phyloP scores from a whole-genome alignment of 2,329 filamentous ascomycete species.

The Aspergillus neotritici region DNA sequence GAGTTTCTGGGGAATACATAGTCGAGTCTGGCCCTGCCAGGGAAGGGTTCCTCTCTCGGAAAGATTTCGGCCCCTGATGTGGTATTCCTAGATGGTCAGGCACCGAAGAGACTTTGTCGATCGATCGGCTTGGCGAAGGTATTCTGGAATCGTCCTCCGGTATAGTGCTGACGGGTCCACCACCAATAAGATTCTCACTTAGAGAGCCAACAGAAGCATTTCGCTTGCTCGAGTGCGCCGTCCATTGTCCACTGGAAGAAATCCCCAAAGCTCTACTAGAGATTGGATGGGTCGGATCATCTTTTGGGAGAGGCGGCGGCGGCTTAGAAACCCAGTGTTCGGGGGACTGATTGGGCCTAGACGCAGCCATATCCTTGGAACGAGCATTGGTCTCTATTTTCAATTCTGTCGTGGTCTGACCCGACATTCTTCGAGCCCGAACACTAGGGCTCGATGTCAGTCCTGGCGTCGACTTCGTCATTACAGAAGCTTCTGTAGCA shows the following conservation, averaged over 20 bases:
- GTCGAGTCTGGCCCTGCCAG: conserved; percentile 54
- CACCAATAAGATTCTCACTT: conserved; percentile 36
- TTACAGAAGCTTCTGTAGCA: conserved; percentile 25
- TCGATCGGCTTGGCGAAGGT: conserved; percentile 30
- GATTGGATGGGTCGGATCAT: conserved; percentile 19
- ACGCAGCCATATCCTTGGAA: conserved; percentile 21
- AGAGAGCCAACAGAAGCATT: conserved; percentile 33
- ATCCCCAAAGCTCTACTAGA: conserved; percentile 9
- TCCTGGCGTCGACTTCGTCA: conserved; percentile 4
- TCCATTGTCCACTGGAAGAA: conserved; percentile 12
- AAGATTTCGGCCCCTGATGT: conserved; percentile 64
- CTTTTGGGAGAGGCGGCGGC: conserved; percentile 26
- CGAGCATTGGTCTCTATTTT: conserved; percentile 72
- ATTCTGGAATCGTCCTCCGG: conserved; percentile 39
- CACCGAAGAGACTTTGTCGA: conserved; percentile 37
- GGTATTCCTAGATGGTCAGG: conserved; percentile 56
- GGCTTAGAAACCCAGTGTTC: conserved; percentile 18
- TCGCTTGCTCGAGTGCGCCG: conserved; percentile 23
- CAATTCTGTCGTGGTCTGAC: conserved; percentile 71
- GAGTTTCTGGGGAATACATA: conserved; percentile 68
- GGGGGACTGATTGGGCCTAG: conserved; percentile 25
- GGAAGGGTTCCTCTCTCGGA: conserved; percentile 71
- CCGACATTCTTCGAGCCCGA: conserved; percentile 71
- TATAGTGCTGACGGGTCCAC: conserved; percentile 39
- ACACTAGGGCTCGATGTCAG: conserved; percentile 47